Evolutionary conservation across 228 moss, liverwort and hornwort genomes (phyloP), one percentile per base, ranked within the genome.

Genomic region (Sphagnum magellanicum): DNA sequence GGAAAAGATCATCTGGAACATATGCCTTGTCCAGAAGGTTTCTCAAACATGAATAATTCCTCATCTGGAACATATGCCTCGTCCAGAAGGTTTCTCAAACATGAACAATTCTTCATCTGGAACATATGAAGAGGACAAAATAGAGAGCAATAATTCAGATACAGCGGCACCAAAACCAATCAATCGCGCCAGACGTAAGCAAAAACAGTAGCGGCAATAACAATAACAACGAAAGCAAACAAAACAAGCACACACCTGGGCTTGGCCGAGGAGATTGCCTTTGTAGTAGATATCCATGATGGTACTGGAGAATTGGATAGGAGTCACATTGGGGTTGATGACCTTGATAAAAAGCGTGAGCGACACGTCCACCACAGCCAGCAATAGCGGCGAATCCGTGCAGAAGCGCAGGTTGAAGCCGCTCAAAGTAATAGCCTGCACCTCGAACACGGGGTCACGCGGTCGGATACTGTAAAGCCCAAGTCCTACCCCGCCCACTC

Each of bases 321-420:
- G 96, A 68, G 89, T 74, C 61, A 96, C 81, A 59, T 96, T 96
- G 14, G 79, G 75, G 55, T 96, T 96, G 60, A 81, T 89, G 16
- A 92, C 89, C 51, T 87, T 89, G 16, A 96, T 88, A 58, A 82
- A 82, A 14, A 96, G 74, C 46, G 76, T 75, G 10, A 96, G 89
- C 55, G 89, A 84, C 8, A 96, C 79, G 72, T 96, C 96, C 55
- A 96, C 84, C 73, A 96, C 89, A 48, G 96, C 96, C 76, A 92
- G 52, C 53, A 96, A 65, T 77, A 92, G 72, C 50, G 92, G 90
- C 47, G 95, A 95, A 68, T 90, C 95, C 0, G 90, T 92, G 60
- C 90, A 90, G 50, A 92, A 96, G 63, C 96, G 84, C 12, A 96
- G 79, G 47, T 96, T 89, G 68, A 96, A 88, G n/a, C 96, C 96